These are phyloP conservation scores for Malania oleifera DNA, from an alignment of 164 flowering plant genomes.

Conservation along the genomic window DNA sequence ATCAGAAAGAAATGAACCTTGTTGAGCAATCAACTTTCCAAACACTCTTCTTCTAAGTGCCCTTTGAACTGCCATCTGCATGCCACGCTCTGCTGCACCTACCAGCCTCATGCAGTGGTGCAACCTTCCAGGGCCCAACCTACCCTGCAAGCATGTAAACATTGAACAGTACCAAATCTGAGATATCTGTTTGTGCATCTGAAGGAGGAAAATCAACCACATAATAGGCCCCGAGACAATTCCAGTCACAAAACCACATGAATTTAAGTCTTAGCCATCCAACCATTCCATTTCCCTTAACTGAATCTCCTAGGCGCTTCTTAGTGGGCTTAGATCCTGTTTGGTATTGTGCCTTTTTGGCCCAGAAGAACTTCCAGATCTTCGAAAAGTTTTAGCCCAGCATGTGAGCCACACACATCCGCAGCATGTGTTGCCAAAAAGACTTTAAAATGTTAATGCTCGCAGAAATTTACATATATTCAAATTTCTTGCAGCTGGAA, in stretches of 20 bases:
- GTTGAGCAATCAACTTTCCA: constrained; percentile 89
- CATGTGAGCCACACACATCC: too few relatives aligned
- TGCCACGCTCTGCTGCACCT: constrained; percentile 92
- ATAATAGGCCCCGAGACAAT: background rate
- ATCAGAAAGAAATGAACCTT: constrained; percentile 91
- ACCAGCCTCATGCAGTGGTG: constrained; percentile 97
- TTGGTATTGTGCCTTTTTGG: too few relatives aligned
- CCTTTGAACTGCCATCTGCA: constrained; percentile 77
- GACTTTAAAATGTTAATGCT: too few relatives aligned
- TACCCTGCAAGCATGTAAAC: constrained; percentile 51
- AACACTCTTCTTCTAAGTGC: constrained; percentile 75
- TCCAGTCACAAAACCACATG: background rate
- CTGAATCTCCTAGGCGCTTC: too few relatives aligned
- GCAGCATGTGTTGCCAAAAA: too few relatives aligned
- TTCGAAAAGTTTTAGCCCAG: too few relatives aligned
- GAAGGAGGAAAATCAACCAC: background rate
- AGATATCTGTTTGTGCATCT: background rate
- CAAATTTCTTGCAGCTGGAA: too few relatives aligned
- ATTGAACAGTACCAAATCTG: background rate
- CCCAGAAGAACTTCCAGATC: too few relatives aligned
- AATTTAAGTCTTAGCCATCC: too few relatives aligned
- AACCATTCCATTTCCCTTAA: too few relatives aligned
- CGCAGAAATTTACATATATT: too few relatives aligned
- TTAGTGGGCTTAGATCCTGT: too few relatives aligned
- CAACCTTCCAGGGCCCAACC: constrained; percentile 95